Evolutionary conservation across 2,329 filamentous ascomycete genomes (phyloP).

Genomic region (Teratosphaeriaceae sp.): DNA sequence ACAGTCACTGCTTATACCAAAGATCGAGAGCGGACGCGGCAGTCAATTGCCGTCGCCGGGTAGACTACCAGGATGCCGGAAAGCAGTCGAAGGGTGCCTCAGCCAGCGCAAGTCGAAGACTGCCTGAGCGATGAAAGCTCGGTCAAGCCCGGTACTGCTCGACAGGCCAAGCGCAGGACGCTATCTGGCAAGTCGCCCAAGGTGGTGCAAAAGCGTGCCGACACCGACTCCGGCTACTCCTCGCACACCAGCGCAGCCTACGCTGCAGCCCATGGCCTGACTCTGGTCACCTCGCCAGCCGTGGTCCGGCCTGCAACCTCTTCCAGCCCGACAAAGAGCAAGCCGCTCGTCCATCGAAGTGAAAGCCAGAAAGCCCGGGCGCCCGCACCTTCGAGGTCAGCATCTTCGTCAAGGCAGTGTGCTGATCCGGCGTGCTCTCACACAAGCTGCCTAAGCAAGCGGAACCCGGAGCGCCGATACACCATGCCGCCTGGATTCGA

Average conservation of each 20-base stretch:
- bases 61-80: slow-evolving; percentile 8
- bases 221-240: slow-evolving; percentile 57
- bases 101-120: slow-evolving; percentile 32
- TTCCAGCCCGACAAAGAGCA: slow-evolving; percentile 10
- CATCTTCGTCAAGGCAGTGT: slow-evolving; percentile 37
- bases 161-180: slow-evolving; percentile 18
- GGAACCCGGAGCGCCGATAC: slow-evolving; percentile 19
- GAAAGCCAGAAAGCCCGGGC: slow-evolving; percentile 14
- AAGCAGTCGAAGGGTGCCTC: slow-evolving; percentile 7
- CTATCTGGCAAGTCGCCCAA: slow-evolving; percentile 27
- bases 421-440: slow-evolving; percentile 42
- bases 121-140: slow-evolving; percentile 35
- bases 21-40: background rate
- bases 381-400: slow-evolving; percentile 8
- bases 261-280: slow-evolving; percentile 2
- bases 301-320: slow-evolving; percentile 4
- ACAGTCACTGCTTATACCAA: background rate
- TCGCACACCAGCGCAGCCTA: slow-evolving; percentile 30
- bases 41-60: background rate
- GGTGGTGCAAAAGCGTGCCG: slow-evolving; percentile 36
- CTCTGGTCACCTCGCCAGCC: background rate
- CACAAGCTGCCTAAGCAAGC: slow-evolving; percentile 24
- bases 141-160: slow-evolving; percentile 40
- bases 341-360: slow-evolving; percentile 20
- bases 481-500: slow-evolving; percentile 10